Percentiles rank a stretch among this genome's conserved stretches.
These are phyloP conservation scores for Carex littledalei DNA, from an alignment of 176 grass and related monocot species.

Conservation along the genomic window DNA sequence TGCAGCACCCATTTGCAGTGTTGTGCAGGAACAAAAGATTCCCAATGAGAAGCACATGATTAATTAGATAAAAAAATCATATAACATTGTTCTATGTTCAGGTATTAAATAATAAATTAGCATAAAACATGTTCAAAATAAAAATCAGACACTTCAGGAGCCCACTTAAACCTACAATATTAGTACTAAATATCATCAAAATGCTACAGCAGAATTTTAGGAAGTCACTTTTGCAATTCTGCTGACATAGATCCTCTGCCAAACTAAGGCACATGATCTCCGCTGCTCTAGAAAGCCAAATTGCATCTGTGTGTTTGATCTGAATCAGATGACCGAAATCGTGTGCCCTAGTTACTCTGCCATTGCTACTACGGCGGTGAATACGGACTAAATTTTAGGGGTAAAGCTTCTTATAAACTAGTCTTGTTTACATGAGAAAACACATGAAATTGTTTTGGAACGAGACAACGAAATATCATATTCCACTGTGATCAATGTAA, in stretches of 20 bases:
- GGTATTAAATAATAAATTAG: background rate
- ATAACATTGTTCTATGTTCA: too few species aligned
- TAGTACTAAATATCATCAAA: background rate
- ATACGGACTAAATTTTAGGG: background rate
- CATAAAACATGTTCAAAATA: background rate
- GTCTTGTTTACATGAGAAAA: background rate
- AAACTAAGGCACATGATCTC: too few species aligned
- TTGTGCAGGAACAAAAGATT: background rate
- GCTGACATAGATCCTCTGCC: too few species aligned
- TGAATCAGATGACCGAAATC: too few species aligned
- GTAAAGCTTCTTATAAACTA: background rate
- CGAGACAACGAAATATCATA: background rate
- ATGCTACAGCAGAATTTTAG: too few species aligned
- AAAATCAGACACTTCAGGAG: background rate
- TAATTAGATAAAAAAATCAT: background rate
- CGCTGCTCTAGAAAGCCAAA: too few species aligned
- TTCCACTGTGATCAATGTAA: background rate
- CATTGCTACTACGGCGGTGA: too few species aligned
- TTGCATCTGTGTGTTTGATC: too few species aligned
- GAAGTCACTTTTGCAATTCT: too few species aligned
- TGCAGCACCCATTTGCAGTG: background rate
- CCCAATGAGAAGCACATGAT: background rate
- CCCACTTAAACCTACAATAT: background rate
- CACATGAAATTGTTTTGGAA: background rate
- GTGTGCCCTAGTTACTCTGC: too few species aligned